Evolutionary conservation across 2,329 filamentous ascomycete species (phyloP), one percentile per base, ranked within the genome.

Genomic region (Colletotrichum navitas): DNA sequence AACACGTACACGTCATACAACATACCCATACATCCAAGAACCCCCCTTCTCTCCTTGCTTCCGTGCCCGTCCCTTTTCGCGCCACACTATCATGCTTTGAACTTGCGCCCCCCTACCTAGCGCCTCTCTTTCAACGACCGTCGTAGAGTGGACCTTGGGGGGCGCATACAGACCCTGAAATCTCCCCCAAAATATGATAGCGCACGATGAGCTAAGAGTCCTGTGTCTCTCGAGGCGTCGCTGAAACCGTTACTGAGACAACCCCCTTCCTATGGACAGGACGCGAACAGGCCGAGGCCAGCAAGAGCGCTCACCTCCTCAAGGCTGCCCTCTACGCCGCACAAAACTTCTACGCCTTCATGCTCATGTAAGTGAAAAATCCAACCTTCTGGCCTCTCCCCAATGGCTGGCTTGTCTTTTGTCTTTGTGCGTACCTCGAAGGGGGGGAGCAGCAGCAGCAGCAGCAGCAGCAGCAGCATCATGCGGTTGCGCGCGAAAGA

Each of bases 301-400:
- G 90, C 80, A 89, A 90, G 82, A 89, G 88, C 78, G 91, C 90
- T 63, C 94, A 93, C 81, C 79, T 97, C 73, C 84, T 94, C 81
- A 95, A 97, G 86, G 93, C 93, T 36, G 82, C 88, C 41, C 84
- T 99, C 67, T 99, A 99, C 85, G 95, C 92, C 26, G 82, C 96
- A 63, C 96, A 99, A 85, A 97, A 96, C 76, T 98, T 98, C 82
- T 99, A 99, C 82, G 97, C 95, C 58, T 98, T 99, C 79, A 98
- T 99, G 88, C 95, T 99, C 80, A 99, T 99, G 96, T 98, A 81
- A 91, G 95, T 91, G 43, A 21, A 2, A 11, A 29, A 10, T 14
- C 14, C 26, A 16, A 10, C 45, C 45, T n/a, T 24, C 18, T 7
- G n/a, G 18, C 3, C 12, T 21, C 71, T 29, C 49, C 21, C 16